Percentiles rank a stretch among this genome's conserved stretches.
These are phyloP conservation scores for Ceratonia siliqua DNA, from an alignment of 306 rosid species.

Conservation along the genomic window DNA sequence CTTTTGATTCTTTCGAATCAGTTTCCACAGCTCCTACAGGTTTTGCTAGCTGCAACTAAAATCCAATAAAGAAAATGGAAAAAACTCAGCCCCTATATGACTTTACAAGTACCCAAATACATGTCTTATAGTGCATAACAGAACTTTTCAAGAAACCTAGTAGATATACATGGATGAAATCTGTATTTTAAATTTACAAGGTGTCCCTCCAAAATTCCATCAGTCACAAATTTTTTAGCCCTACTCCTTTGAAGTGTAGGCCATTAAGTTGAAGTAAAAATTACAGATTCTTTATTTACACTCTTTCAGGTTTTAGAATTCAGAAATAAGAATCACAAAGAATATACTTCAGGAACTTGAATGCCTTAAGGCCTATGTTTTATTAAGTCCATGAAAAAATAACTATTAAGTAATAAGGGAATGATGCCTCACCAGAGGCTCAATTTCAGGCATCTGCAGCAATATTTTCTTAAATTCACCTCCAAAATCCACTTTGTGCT, in stretches of 20 bases:
- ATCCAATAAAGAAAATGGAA: slow-evolving; percentile 2
- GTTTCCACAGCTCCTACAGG: slow-evolving; percentile 41
- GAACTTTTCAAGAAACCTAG: slow-evolving; percentile 14
- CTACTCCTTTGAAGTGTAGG: neutral
- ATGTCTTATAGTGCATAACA: neutral
- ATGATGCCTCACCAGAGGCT: slow-evolving; percentile 65
- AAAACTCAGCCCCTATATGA: neutral
- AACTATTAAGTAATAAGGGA: slow-evolving; percentile 9
- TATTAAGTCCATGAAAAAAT: neutral
- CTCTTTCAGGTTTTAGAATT: slow-evolving; percentile 23
- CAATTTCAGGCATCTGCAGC: slow-evolving; percentile 59
- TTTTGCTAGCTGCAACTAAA: slow-evolving; percentile 51
- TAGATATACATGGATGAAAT: neutral
- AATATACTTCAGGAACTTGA: neutral
- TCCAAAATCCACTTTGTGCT: slow-evolving; percentile 65
- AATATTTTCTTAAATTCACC: slow-evolving; percentile 57
- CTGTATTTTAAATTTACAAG: slow-evolving; percentile 10
- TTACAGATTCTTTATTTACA: neutral
- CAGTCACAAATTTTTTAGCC: neutral
- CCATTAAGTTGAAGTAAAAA: slow-evolving; percentile 9
- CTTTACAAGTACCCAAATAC: slow-evolving; percentile 17
- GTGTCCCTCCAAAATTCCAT: neutral
- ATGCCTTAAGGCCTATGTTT: neutral
- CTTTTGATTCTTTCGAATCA: slow-evolving; percentile 61
- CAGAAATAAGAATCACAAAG: slow-evolving; percentile 4